Evolutionary conservation across 2,329 filamentous ascomycete species (phyloP).

Genomic region (Calonectria pseudoturangicola): DNA sequence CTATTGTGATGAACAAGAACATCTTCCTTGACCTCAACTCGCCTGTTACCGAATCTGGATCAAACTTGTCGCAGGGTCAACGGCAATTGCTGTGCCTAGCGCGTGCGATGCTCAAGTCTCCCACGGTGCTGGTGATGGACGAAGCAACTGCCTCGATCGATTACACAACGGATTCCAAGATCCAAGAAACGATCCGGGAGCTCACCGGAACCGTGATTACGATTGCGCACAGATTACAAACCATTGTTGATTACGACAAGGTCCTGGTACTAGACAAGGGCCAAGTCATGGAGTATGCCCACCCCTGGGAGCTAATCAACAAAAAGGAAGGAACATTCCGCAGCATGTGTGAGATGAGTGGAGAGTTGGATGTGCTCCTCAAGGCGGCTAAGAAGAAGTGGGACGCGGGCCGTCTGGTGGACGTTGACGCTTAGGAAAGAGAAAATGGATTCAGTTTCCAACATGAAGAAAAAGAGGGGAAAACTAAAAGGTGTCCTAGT

Average conservation of each 20-base stretch:
- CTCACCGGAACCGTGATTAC: slow-evolving; percentile 95
- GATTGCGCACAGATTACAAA: slow-evolving; percentile 95
- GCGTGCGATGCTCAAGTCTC: slow-evolving; percentile 91
- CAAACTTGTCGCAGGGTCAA: slow-evolving; percentile 96
- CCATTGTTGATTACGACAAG: slow-evolving; percentile 98
- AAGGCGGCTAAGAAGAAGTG: slow-evolving; percentile 75
- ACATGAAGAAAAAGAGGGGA: slow-evolving; percentile 43
- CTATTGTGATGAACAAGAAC: slow-evolving; percentile 88
- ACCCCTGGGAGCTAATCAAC: slow-evolving; percentile 87
- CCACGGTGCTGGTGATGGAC: slow-evolving; percentile 98
- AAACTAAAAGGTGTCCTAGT: neutral
- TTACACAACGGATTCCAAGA: slow-evolving; percentile 95
- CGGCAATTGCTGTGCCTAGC: slow-evolving; percentile 95
- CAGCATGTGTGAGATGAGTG: slow-evolving; percentile 80
- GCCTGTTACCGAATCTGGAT: slow-evolving; percentile 90
- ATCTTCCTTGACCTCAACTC: slow-evolving; percentile 92
- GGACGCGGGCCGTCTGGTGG: slow-evolving; percentile 63
- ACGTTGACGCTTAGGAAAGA: slow-evolving; percentile 55
- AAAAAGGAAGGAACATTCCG: slow-evolving; percentile 79
- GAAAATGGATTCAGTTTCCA: slow-evolving; percentile 23
- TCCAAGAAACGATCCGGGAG: slow-evolving; percentile 96
- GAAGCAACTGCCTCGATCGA: slow-evolving; percentile 98
- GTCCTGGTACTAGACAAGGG: slow-evolving; percentile 96
- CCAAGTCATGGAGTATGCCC: slow-evolving; percentile 89
- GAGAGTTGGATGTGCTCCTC: slow-evolving; percentile 70